phyloP scores from a whole-genome alignment of 257 asterid genomes.

The Galeopsis tetrahit region DNA sequence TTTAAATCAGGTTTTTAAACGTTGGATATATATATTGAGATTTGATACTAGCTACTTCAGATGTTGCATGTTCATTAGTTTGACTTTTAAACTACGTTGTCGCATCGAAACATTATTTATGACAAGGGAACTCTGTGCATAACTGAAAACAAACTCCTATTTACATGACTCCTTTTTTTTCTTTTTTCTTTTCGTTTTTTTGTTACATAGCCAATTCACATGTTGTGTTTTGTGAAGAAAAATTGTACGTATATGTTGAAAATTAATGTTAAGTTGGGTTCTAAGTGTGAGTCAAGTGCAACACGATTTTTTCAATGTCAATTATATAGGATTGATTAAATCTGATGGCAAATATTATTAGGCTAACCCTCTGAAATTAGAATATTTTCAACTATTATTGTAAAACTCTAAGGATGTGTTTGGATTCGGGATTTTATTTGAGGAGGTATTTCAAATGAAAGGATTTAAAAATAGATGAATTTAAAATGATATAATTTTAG shows the following conservation, averaged over 20 bases:
- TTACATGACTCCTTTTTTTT: background rate
- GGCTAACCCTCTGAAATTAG: background rate
- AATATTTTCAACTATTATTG: too few species aligned
- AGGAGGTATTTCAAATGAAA: too few species aligned
- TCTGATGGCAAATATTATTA: background rate
- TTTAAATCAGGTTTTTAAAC: background rate
- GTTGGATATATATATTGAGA: background rate
- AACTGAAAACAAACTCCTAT: slow-evolving; percentile 27
- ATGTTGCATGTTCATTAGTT: slow-evolving; percentile 8
- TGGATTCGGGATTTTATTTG: too few species aligned
- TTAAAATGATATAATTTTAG: too few species aligned
- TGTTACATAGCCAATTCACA: background rate
- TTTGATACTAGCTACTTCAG: background rate
- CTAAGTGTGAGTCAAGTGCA: too few species aligned
- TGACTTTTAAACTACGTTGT: slow-evolving; percentile 25
- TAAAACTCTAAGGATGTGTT: too few species aligned
- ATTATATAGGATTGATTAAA: too few species aligned
- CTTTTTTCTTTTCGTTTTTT: background rate
- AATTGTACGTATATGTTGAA: background rate
- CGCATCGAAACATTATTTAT: slow-evolving; percentile 17
- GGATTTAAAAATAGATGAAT: too few species aligned
- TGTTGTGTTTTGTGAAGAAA: too few species aligned
- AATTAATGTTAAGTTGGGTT: too few species aligned
- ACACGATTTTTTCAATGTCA: too few species aligned
- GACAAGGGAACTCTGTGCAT: slow-evolving; percentile 20